Evolutionary conservation across 2,329 filamentous ascomycete species (phyloP).

Genomic region (Cercospora sp.): DNA sequence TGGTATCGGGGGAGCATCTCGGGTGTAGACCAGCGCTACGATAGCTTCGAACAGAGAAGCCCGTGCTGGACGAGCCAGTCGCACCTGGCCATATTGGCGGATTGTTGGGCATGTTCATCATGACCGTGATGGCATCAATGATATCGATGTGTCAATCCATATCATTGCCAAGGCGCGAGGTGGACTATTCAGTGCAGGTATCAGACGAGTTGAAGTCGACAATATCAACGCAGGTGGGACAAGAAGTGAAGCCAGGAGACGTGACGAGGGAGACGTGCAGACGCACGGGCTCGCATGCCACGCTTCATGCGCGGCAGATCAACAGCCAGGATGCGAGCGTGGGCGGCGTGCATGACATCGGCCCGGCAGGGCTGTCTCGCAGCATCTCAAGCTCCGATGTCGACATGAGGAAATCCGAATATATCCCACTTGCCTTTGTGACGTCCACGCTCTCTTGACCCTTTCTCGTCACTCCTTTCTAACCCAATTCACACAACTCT

Average conservation of each 20-base stretch:
- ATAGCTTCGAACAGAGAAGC: conserved; percentile 8
- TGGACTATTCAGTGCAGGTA: not conserved
- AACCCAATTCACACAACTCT: not conserved
- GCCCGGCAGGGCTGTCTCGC: not conserved
- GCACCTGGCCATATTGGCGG: not conserved
- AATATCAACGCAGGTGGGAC: not conserved
- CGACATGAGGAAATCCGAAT: not conserved
- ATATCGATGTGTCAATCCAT: not conserved
- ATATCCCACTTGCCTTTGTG: not conserved
- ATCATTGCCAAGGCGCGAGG: not conserved
- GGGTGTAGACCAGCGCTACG: not conserved
- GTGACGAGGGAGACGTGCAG: not conserved
- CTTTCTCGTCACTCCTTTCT: not conserved
- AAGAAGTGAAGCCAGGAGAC: not conserved
- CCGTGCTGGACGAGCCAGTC: conserved; percentile 1
- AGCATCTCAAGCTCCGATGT: conserved; percentile 2
- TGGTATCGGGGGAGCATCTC: not conserved
- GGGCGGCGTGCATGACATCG: not conserved
- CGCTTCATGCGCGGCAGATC: not conserved
- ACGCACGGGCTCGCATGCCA: not conserved
- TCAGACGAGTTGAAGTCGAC: not conserved
- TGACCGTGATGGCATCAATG: not conserved
- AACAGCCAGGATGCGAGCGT: not conserved
- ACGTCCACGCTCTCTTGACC: not conserved
- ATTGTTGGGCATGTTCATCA: not conserved